A percentile compares a stretch with the other conserved stretches of the same genome.
Evolutionary conservation across 345 rosid genomes (phyloP).

Genomic region (Syzygium jambos): DNA sequence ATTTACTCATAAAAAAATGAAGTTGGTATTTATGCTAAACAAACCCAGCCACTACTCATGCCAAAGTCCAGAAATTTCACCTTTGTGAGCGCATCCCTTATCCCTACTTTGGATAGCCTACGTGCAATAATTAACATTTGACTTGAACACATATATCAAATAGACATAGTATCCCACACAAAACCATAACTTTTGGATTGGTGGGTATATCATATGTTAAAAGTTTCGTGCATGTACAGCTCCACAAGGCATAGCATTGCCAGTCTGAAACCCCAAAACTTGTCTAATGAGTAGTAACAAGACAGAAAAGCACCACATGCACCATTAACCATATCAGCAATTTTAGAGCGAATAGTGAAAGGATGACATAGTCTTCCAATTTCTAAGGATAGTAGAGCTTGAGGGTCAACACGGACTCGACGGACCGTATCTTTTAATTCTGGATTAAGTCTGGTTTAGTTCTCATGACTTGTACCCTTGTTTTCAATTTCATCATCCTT

Average conservation of each 20-base stretch:
- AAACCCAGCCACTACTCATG: neutral
- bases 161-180: conserved; percentile 1
- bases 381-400: neutral
- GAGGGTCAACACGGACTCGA: neutral
- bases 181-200: too few species aligned
- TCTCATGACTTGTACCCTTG: neutral
- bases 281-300: neutral
- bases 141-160: conserved; percentile 52
- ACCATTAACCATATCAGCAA: neutral
- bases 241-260: neutral
- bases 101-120: conserved; percentile 44
- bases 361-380: neutral
- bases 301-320: neutral
- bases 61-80: conserved; percentile 28
- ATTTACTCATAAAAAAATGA: neutral
- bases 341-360: neutral
- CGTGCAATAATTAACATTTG: conserved; percentile 46
- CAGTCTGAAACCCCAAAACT: neutral
- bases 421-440: neutral
- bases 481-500: neutral
- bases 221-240: neutral
- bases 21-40: neutral
- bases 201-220: neutral
- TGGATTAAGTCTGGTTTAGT: neutral
- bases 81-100: conserved; percentile 53